These are phyloP conservation scores for Candolleomyces aberdarensis DNA, from an alignment of 768 basidiomycete genomes.

Conservation along the genomic window DNA sequence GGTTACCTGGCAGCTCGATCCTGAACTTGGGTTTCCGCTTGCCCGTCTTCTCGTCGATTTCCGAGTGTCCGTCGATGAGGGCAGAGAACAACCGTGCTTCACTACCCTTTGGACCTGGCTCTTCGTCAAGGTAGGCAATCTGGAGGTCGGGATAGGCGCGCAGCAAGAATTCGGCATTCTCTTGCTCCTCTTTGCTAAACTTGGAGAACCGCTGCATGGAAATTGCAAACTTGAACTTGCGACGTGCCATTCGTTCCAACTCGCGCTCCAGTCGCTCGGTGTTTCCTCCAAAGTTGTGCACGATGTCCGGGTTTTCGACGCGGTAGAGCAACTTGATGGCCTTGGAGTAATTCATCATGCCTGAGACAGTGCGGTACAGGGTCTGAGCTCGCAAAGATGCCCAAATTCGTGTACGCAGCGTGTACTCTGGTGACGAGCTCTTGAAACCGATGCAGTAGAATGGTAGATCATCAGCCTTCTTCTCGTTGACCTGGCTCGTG, in stretches of 20 bases:
- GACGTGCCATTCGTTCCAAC: conserved; percentile 92
- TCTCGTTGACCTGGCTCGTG: conserved; percentile 62
- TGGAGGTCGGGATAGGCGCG: conserved; percentile 98
- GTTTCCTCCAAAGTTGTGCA: conserved; percentile 94
- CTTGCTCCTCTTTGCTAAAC: conserved; percentile 98
- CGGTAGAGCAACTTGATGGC: conserved; percentile 99
- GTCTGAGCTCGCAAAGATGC: conserved; percentile 98
- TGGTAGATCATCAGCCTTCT: conserved; percentile 91
- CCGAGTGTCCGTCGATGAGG: conserved; percentile 96
- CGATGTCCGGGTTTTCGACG: conserved; percentile 97
- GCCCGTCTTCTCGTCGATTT: conserved; percentile 83
- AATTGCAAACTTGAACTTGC: conserved; percentile 97
- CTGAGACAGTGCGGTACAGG: conserved; percentile 96
- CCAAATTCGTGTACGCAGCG: conserved; percentile 98
- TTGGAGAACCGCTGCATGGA: conserved; percentile 99
- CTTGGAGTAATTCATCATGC: conserved; percentile 99
- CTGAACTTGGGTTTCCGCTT: conserved; percentile 96
- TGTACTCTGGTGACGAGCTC: conserved; percentile 97
- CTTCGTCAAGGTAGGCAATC: conserved; percentile 97
- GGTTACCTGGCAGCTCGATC: conserved; percentile 95
- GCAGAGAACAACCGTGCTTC: conserved; percentile 90
- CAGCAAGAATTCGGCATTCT: conserved; percentile 96
- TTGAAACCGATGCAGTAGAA: conserved; percentile 99
- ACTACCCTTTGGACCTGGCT: conserved; percentile 81
- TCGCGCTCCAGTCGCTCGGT: conserved; percentile 95